Conservation (phyloP, 2,329 filamentous ascomycete genomes). For the Helicocarpus griseus region DNA sequence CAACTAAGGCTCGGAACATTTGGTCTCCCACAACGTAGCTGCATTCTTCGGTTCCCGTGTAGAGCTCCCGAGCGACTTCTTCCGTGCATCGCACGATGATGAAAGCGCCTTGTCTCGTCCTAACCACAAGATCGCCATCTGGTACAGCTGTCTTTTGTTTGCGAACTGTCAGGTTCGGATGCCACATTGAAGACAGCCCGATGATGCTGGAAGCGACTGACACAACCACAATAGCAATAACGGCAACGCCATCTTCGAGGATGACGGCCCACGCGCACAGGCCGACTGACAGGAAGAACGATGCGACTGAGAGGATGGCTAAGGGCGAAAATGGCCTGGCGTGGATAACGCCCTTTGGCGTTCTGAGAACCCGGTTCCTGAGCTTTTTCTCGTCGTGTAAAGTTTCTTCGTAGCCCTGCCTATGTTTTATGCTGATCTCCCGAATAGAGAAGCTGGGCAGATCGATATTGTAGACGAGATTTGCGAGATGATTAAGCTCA, state of each 20-base stretch:
- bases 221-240: constrained; percentile 44
- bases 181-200: constrained; percentile 51
- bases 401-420: background rate
- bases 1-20: constrained; percentile 47
- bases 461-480: constrained; percentile 48
- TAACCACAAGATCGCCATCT: constrained; percentile 50
- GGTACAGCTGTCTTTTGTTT: constrained; percentile 42
- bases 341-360: constrained; percentile 8
- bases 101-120: constrained; percentile 52
- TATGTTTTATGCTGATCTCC: constrained; percentile 27
- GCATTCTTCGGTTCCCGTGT: constrained; percentile 52
- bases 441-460: constrained; percentile 40
- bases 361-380: constrained; percentile 1
- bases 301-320: constrained; percentile 45
- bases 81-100: constrained; percentile 49
- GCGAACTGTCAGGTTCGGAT: constrained; percentile 45
- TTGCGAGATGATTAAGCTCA: constrained; percentile 52
- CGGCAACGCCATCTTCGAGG: constrained; percentile 43
- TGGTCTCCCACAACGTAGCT: constrained; percentile 41
- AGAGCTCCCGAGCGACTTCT: constrained; percentile 53
- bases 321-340: constrained; percentile 42
- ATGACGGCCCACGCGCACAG: constrained; percentile 17
- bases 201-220: constrained; percentile 45
- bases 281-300: constrained; percentile 28
- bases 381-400: constrained; percentile 21